Percentiles rank a stretch among this genome's conserved stretches.
These are phyloP conservation scores for Eucalyptus globulus DNA, from an alignment of 345 rosid species.

Conservation along the genomic window DNA sequence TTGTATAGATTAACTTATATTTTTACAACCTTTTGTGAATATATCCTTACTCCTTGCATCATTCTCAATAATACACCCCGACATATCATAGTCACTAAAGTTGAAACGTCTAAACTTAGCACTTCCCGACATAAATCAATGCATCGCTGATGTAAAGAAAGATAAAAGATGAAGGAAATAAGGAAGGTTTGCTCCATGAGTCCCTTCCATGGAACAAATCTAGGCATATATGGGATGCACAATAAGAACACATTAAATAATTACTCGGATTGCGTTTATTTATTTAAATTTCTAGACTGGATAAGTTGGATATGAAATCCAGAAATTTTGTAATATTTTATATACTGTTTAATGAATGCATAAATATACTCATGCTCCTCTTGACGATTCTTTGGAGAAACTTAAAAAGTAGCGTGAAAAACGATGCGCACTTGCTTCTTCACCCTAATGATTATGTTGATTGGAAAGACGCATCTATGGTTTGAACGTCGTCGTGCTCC, in stretches of 20 bases:
- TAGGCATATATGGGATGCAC: neutral
- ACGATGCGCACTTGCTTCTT: neutral
- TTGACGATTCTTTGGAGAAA: neutral
- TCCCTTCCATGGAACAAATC: neutral
- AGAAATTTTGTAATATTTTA: no score
- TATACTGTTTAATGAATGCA: rapidly evolving
- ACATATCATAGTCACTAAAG: neutral
- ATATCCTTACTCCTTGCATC: neutral
- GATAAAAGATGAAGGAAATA: neutral
- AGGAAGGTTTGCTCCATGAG: neutral
- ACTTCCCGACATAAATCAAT: neutral
- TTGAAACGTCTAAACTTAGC: neutral
- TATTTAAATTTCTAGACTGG: no score
- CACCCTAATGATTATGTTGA: neutral
- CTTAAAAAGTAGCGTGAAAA: neutral
- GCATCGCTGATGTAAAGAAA: neutral
- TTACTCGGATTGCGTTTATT: neutral
- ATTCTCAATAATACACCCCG: neutral
- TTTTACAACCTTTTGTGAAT: neutral
- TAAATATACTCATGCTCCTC: neutral
- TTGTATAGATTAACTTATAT: neutral
- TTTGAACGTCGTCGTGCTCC: neutral
- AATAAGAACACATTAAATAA: neutral
- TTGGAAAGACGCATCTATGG: no score
- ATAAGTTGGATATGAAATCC: no score